Conservation (phyloP, 257 asterid species). For the Henckelia pumila region DNA sequence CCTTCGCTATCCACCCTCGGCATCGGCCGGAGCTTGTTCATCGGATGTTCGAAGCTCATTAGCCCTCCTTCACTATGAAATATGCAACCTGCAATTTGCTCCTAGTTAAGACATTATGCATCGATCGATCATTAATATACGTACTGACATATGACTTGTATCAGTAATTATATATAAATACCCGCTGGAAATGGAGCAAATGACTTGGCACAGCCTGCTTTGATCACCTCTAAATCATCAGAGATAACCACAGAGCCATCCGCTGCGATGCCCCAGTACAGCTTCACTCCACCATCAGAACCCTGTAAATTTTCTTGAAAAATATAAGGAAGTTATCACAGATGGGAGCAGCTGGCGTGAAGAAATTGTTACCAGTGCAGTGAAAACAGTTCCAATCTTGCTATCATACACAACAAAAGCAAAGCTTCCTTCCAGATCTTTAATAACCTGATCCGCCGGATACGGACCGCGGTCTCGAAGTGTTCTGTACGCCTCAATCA, state of each 20-base stretch:
- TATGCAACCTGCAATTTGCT: conserved; percentile 54
- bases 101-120: too few relatives aligned
- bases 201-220: conserved; percentile 78
- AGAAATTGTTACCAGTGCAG: conserved; percentile 52
- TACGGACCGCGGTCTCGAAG: conserved; percentile 83
- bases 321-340: too few relatives aligned
- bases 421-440: conserved; percentile 78
- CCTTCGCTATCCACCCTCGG: conserved; percentile 90
- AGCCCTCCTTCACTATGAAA: conserved; percentile 78
- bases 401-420: conserved; percentile 76
- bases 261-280: conserved; percentile 84
- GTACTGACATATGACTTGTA: too few relatives aligned
- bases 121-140: too few relatives aligned
- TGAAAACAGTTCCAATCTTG: conserved; percentile 63
- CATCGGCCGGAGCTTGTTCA: conserved; percentile 73
- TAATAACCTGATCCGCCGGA: conserved; percentile 84
- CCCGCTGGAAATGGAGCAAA: conserved; percentile 86
- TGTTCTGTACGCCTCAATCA: conserved; percentile 73
- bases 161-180: conserved; percentile 2
- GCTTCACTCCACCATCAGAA: conserved; percentile 70
- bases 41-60: conserved; percentile 88
- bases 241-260: conserved; percentile 89
- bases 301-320: conserved; percentile 40
- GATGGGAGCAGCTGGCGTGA: not conserved
- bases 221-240: conserved; percentile 63